Percentiles rank a stretch among this genome's conserved stretches.
These are phyloP conservation scores for Eimeria mitis DNA, from an alignment of 169 alveolate species.

Conservation along the genomic window DNA sequence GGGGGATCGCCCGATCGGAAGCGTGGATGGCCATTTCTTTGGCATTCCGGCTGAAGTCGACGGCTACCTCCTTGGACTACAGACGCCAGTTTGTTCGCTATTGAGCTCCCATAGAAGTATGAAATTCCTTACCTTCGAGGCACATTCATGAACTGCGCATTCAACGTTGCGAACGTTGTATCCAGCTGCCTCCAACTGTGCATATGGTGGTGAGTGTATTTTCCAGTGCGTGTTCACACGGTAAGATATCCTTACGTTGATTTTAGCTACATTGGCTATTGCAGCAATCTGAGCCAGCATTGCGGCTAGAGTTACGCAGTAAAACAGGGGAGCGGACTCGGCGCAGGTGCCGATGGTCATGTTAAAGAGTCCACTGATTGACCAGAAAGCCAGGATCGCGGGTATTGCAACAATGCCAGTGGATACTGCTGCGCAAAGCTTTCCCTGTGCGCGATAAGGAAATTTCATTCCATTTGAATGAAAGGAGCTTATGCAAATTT, in stretches of 20 bases:
- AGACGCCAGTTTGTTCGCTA: background rate
- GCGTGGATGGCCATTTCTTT: slow-evolving; percentile 28
- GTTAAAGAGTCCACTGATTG: slow-evolving; percentile 51
- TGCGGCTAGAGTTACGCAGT: slow-evolving; percentile 48
- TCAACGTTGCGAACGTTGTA: slow-evolving; percentile 57
- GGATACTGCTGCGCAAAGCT: slow-evolving; percentile 55
- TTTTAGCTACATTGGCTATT: slow-evolving; percentile 53
- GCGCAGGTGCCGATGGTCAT: slow-evolving; percentile 69
- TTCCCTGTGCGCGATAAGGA: slow-evolving; percentile 1
- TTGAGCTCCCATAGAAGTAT: background rate
- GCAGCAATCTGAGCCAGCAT: slow-evolving; percentile 68
- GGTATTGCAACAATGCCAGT: slow-evolving; percentile 53
- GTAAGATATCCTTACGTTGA: background rate
- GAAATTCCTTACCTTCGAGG: slow-evolving; percentile 39
- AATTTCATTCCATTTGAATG: background rate
- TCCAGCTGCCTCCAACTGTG: slow-evolving; percentile 67
- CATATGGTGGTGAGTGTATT: background rate
- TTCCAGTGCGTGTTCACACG: background rate
- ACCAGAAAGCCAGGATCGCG: slow-evolving; percentile 34
- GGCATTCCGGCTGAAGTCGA: slow-evolving; percentile 54
- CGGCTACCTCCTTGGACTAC: slow-evolving; percentile 60
- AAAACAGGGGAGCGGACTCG: slow-evolving; percentile 67
- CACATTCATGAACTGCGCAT: slow-evolving; percentile 49
- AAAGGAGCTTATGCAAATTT: background rate
- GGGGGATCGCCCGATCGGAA: slow-evolving; percentile 48